A percentile compares a stretch with the other conserved stretches of the same genome.
Evolutionary conservation across 495 filamentous ascomycete species (phyloP).

Genomic region (Amorphotheca resinae): DNA sequence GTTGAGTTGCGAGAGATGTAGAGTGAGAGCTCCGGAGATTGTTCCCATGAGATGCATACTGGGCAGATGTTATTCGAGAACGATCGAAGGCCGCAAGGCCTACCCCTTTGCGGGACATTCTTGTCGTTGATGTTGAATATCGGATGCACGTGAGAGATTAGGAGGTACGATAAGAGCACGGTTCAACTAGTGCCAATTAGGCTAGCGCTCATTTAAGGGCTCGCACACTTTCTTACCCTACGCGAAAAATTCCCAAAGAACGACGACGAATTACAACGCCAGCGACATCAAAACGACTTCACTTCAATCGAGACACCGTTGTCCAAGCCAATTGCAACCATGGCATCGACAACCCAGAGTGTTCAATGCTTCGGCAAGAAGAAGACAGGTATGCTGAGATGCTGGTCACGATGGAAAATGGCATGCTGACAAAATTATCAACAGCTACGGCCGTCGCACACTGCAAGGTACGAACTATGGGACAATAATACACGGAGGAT

Average conservation of each 20-base stretch:
- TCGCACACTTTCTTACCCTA: background rate
- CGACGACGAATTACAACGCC: background rate
- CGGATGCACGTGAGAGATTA: background rate
- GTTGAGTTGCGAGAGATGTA: conserved; percentile 74
- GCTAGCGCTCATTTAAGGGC: background rate
- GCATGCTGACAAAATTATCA: conserved; percentile 24
- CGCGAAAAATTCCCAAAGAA: conserved; percentile 1
- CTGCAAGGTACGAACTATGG: conserved; percentile 63
- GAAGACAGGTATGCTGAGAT: conserved; percentile 52
- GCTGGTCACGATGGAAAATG: background rate
- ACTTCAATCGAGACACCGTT: conserved; percentile 8
- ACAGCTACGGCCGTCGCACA: conserved; percentile 77
- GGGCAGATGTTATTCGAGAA: conserved; percentile 62
- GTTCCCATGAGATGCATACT: conserved; percentile 80
- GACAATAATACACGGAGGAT: background rate
- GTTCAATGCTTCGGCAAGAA: conserved; percentile 95
- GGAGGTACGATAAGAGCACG: too few species aligned
- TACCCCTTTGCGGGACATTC: conserved; percentile 57
- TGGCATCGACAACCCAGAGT: conserved; percentile 63
- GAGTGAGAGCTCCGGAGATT: conserved; percentile 71
- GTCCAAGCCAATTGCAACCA: conserved; percentile 33
- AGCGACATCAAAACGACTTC: conserved; percentile 6
- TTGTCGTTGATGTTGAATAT: conserved; percentile 5
- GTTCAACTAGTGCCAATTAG: background rate
- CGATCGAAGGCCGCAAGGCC: conserved; percentile 88